A percentile compares a stretch with the other conserved stretches of the same genome.
These are phyloP conservation scores for Metschnikowia reukaufii DNA, from an alignment of 805 yeast genomes.

Conservation along the genomic window DNA sequence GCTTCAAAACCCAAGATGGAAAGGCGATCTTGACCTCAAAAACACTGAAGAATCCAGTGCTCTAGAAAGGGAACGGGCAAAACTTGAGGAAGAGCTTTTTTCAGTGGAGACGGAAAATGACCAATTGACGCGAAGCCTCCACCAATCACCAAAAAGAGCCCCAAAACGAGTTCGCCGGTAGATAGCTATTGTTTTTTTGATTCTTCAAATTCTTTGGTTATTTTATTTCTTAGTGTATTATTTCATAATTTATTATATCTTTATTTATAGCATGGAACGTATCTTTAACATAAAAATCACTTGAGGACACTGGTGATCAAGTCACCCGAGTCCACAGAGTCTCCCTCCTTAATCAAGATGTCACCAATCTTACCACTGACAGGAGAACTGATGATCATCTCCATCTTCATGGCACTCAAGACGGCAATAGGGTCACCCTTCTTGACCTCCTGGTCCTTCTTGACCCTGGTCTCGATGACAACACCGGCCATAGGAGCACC, in stretches of 20 bases:
- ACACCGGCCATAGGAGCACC: constrained; percentile 99
- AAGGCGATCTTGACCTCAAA: constrained; percentile 20
- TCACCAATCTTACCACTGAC: constrained; percentile 81
- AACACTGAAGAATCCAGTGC: constrained; percentile 21
- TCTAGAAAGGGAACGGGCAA: constrained; percentile 23
- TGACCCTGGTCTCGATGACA: constrained; percentile 89
- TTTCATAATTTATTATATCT: background rate
- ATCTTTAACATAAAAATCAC: constrained; percentile 6
- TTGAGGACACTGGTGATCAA: constrained; percentile 51
- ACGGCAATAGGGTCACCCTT: constrained; percentile 96
- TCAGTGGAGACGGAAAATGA: constrained; percentile 30
- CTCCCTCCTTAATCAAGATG: constrained; percentile 81
- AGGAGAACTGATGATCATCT: constrained; percentile 95
- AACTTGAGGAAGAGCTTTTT: constrained; percentile 25
- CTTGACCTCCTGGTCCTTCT: constrained; percentile 83
- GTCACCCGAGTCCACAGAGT: constrained; percentile 93
- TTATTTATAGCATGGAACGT: background rate
- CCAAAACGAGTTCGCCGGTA: constrained; percentile 22
- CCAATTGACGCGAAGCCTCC: constrained; percentile 22
- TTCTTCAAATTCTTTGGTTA: too few relatives aligned
- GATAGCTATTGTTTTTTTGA: too few relatives aligned
- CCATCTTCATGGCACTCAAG: constrained; percentile 98
- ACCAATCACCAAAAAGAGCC: constrained; percentile 28
- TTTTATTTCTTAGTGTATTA: too few relatives aligned
- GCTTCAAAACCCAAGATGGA: constrained; percentile 19